Evolutionary conservation across 371 early-diverging fungal species (phyloP).

Genomic region (Apophysomyces variabilis): DNA sequence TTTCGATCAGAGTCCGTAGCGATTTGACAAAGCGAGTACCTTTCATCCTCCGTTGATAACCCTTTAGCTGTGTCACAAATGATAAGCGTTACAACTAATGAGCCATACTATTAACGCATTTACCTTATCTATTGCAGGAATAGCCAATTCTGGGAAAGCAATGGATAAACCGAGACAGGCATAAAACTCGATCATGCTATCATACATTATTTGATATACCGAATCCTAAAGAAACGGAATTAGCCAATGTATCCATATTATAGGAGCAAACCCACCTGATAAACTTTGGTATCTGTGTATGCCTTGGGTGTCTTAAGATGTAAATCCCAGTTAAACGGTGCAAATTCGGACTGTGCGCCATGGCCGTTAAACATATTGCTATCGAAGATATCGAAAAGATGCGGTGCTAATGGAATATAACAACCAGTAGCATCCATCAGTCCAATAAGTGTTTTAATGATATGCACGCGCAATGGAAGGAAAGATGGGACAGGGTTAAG

Average conservation of each 20-base stretch:
- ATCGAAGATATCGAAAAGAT: constrained; percentile 68
- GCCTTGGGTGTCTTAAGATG: constrained; percentile 78
- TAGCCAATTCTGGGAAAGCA: constrained; percentile 91
- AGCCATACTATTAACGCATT: constrained; percentile 1
- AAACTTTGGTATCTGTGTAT: constrained; percentile 81
- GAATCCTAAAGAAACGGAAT: constrained; percentile 53
- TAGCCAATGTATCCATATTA: not conserved
- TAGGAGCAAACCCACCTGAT: constrained; percentile 46
- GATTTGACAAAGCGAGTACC: constrained; percentile 76
- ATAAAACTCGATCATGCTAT: constrained; percentile 77
- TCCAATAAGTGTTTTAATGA: constrained; percentile 72
- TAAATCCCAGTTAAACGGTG: constrained; percentile 74
- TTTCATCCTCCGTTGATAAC: constrained; percentile 52
- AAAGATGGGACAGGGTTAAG: constrained; percentile 86
- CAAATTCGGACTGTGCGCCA: constrained; percentile 49
- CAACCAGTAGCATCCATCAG: constrained; percentile 59
- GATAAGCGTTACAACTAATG: not conserved
- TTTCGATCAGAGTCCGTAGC: constrained; percentile 79
- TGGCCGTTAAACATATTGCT: constrained; percentile 54
- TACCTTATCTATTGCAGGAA: constrained; percentile 78
- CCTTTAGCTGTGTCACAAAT: constrained; percentile 53
- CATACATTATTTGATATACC: constrained; percentile 71
- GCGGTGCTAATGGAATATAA: constrained; percentile 49
- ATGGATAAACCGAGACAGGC: constrained; percentile 79
- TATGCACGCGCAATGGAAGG: constrained; percentile 90